Evolutionary conservation across 768 basidiomycete genomes (phyloP), one percentile per base, ranked within the genome.

Genomic region (Leccinum subgranulosum): DNA sequence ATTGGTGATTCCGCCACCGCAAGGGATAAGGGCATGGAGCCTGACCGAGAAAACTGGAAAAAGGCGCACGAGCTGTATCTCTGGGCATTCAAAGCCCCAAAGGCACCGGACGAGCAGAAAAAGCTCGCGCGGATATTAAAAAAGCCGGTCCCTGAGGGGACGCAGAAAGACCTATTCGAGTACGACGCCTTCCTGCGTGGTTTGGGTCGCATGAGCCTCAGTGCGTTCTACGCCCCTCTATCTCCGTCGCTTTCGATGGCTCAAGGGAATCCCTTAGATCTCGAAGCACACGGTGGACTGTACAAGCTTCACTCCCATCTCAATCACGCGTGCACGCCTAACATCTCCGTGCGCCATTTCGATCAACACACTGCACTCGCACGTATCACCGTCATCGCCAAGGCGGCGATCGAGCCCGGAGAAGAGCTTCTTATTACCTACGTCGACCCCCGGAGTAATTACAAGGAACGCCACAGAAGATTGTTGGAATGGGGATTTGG

Each of bases 241-340:
- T 56, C 19, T 12, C 33, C 47, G 25, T 49, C 15, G 15, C 21
- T 36, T 55, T 56, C n/a, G 54, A 36, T 48, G 49, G 45, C 51
- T 54, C 34, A 56, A 48, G 43, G 39, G 41, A 36, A 29, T 7
- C 41, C 10, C 7, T 52, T 14, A 88, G 88, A 94, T 66, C 76
- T 94, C 51, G 93, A 94, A 73, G 83, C 87, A 2, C 90, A 94
- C 54, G 92, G 92, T 3, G 93, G 92, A 2, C 76, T 96, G 10
- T 96, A 94, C 73, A 81, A 80, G 21, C 79, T 94, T 5, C 92
- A 95, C 69, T 88, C 92, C 2, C 90, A 94, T 63, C 71, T 95
- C 29, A 97, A 96, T 71, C 94, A 97, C 70, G 81, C 81, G 7
- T 97, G 94, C 71, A 70, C 75, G 17, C 92, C 94, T 0, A 95